These are phyloP conservation scores for Novymonas esmeraldas DNA, from an alignment of 208 protist genomes.

Conservation along the genomic window DNA sequence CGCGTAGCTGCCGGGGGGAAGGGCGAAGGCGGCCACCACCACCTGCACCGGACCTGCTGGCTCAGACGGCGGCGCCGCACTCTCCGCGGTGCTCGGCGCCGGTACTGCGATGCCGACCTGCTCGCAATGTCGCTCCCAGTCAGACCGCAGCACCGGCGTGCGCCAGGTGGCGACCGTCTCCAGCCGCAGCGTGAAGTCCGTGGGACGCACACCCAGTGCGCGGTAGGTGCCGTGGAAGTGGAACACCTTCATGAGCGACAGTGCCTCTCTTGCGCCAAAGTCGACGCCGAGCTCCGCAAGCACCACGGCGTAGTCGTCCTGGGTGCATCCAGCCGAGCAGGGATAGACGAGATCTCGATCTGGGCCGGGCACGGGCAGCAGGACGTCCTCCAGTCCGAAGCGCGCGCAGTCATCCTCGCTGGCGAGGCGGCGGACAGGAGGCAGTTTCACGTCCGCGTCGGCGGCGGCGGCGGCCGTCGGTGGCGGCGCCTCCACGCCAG, in stretches of 20 bases:
- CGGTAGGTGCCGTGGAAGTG: conserved; percentile 92
- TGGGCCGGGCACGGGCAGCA: conserved; percentile 91
- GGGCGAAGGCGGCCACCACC: conserved; percentile 69
- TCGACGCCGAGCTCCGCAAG: conserved; percentile 40
- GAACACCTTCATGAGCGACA: conserved; percentile 72
- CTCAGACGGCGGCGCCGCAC: conserved; percentile 7
- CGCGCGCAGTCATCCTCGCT: conserved; percentile 56
- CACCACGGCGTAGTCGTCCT: conserved; percentile 52
- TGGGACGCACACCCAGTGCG: conserved; percentile 54
- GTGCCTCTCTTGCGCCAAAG: conserved; percentile 16
- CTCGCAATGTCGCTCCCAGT: conserved; percentile 47
- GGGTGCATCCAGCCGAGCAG: conserved; percentile 35
- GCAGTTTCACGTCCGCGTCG: conserved; percentile 30
- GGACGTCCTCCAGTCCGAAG: conserved; percentile 85
- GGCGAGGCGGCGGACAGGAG: conserved; percentile 57
- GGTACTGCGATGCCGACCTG: conserved; percentile 4
- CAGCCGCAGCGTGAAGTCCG: conserved; percentile 38
- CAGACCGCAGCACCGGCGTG: conserved; percentile 62
- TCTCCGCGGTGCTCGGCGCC: background rate
- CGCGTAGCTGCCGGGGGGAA: conserved; percentile 88
- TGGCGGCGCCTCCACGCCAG: background rate
- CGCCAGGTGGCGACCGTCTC: conserved; percentile 35
- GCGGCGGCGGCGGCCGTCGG: background rate
- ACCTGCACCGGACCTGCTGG: conserved; percentile 32
- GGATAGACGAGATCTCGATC: conserved; percentile 83